Evolutionary conservation across 176 grass and related monocot genomes (phyloP), one percentile per base, ranked within the genome.

Genomic region (Musa beccarii): DNA sequence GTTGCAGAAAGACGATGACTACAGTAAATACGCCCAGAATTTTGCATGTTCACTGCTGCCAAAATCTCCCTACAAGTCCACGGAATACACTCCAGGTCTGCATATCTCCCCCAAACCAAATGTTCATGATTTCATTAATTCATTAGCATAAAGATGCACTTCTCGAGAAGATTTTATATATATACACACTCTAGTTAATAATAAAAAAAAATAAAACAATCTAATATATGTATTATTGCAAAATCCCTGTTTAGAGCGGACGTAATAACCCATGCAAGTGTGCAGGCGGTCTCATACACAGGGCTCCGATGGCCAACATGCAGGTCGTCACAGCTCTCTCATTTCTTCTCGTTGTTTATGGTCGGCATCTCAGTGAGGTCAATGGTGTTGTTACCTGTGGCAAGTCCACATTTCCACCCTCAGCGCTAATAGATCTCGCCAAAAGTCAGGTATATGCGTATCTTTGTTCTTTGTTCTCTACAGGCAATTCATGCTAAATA

Each of bases 11-110:
- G 22, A 10, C 9, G 4, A 34, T 9, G 6, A 74, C 1, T 19
- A 54, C 12, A 56, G 7, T 19, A 3, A 0, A 20, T 11, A 24
- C 1, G 23, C 72, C 2, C 6, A 74, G 25, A 17, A 7, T 0
- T 74, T 74, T 29, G 72, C 72, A 16, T 74, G 72, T 13, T 16
- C 53, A 1, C 23, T 55, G 72, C 11, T 74, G 21, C 72, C 72
- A n/a, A 23, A 74, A n/a, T 74, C 72, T 8, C 72, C 72, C 53
- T 34, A 11, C 53, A 74, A 4, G 24, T 2, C 23, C 21, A 4
- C n/a, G 15, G 2, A 10, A 7, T 74, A 74, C 53, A 74, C 72
- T 29, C 72, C 72, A 74, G 51, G 70, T 73, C 34, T 43, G 34
- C 34, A 43, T 5, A 0, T 6, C 34, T 43, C 34, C 34, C 4